These are phyloP conservation scores for Paecilomyces sp. DNA, from an alignment of 2,329 filamentous ascomycete genomes.

Conservation along the genomic window DNA sequence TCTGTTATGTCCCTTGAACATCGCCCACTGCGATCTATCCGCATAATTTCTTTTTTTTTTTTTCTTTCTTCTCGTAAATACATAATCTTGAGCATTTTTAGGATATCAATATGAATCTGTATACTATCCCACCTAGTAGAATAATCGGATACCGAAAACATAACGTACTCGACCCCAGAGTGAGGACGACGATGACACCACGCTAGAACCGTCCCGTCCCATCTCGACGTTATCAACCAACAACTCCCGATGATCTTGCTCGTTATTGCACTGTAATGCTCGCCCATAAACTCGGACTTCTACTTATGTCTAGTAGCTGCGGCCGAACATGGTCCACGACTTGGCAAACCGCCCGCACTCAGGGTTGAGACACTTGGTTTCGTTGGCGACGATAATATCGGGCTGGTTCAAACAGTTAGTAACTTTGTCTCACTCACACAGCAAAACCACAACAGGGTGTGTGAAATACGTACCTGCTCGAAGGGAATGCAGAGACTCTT, in stretches of 20 bases:
- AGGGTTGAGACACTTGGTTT: neutral
- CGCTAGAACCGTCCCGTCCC: neutral
- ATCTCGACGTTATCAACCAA: neutral
- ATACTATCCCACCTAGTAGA: neutral
- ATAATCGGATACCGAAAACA: neutral
- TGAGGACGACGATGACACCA: neutral
- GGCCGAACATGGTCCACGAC: neutral
- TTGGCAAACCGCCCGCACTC: neutral
- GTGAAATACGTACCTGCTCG: neutral
- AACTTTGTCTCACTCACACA: neutral
- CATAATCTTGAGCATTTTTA: neutral
- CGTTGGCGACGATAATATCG: neutral
- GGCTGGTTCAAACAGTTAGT: neutral
- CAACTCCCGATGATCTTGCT: neutral
- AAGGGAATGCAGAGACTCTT: neutral
- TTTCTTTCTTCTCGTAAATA: neutral
- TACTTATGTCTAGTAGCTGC: neutral
- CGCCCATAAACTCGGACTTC: neutral
- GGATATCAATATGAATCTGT: neutral
- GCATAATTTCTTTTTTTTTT: neutral
- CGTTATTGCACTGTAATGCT: neutral
- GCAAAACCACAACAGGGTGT: neutral
- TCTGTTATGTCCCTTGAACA: neutral
- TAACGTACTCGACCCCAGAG: neutral
- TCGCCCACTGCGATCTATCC: neutral